These are phyloP conservation scores for Ophiostoma ulmi DNA, from an alignment of 2,329 filamentous ascomycete genomes.

Conservation along the genomic window DNA sequence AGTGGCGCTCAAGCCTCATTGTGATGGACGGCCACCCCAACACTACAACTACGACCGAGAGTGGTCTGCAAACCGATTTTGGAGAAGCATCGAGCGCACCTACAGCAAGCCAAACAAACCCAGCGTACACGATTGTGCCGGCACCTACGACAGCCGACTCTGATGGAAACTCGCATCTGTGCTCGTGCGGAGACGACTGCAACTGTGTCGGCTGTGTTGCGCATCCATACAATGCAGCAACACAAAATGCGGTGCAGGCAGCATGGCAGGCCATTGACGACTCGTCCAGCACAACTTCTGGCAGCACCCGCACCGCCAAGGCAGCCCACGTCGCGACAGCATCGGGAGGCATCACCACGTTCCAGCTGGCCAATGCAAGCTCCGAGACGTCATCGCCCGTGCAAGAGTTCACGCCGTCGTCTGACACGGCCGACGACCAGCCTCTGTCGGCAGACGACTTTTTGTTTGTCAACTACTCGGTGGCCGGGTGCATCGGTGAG, in stretches of 20 bases:
- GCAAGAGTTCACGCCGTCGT: constrained; percentile 43
- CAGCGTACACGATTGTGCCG: background rate
- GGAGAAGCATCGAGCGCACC: background rate
- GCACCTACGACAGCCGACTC: background rate
- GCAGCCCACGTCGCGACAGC: background rate
- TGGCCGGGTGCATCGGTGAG: constrained; percentile 29
- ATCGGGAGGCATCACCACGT: background rate
- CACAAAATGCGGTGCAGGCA: constrained; percentile 27
- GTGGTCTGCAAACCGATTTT: background rate
- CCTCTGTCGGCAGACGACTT: constrained; percentile 49
- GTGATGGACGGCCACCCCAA: constrained; percentile 11
- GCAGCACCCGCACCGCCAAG: background rate
- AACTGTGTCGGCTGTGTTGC: constrained; percentile 29
- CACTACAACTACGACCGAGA: background rate
- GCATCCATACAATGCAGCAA: constrained; percentile 29
- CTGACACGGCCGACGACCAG: constrained; percentile 47
- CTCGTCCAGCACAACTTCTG: background rate
- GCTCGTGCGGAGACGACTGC: constrained; percentile 29
- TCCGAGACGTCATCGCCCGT: constrained; percentile 30
- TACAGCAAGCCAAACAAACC: background rate
- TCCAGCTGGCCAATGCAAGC: constrained; percentile 2
- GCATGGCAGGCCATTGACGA: constrained; percentile 27
- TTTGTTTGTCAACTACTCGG: constrained; percentile 48
- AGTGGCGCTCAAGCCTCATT: constrained; percentile 26
- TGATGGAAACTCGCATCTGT: constrained; percentile 25